phyloP scores from a whole-genome alignment of 2,329 filamentous ascomycete species.

The Claviceps maximensis region DNA sequence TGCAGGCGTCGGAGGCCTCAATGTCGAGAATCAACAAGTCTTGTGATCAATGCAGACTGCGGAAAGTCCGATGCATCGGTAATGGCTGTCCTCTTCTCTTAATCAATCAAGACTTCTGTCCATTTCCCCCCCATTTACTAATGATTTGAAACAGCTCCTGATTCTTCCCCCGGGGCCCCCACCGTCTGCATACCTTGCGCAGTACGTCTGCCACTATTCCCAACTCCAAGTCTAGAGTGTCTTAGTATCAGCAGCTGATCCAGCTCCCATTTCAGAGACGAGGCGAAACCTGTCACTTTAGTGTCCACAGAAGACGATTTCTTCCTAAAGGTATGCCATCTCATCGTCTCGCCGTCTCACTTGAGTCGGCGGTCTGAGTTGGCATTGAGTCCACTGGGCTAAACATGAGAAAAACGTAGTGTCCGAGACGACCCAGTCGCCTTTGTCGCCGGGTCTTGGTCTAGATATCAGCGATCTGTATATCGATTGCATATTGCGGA shows the following conservation, averaged over 20 bases:
- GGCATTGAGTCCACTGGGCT: background rate
- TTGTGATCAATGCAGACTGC: constrained; percentile 12
- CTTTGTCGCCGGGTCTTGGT: background rate
- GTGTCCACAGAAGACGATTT: constrained; percentile 1
- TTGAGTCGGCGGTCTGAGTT: background rate
- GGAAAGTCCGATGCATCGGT: constrained; percentile 13
- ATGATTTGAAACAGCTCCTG: background rate
- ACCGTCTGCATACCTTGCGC: constrained; percentile 3
- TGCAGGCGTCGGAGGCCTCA: background rate
- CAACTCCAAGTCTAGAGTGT: background rate
- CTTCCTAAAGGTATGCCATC: constrained; percentile 1
- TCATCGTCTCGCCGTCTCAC: background rate
- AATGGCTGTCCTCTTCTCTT: background rate
- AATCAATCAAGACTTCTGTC: too few relatives aligned
- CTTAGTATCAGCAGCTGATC: background rate
- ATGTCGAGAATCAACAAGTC: constrained; percentile 7
- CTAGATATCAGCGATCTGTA: constrained; percentile 1
- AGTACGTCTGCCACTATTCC: background rate
- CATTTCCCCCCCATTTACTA: background rate
- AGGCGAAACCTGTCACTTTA: constrained; percentile 3
- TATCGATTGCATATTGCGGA: constrained; percentile 1
- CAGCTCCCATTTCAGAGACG: background rate
- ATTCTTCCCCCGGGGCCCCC: background rate
- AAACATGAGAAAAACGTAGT: background rate
- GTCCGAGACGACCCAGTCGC: background rate